These are phyloP conservation scores for Yamadazyma siamensis DNA, from an alignment of 1,139 yeast species.

Conservation along the genomic window DNA sequence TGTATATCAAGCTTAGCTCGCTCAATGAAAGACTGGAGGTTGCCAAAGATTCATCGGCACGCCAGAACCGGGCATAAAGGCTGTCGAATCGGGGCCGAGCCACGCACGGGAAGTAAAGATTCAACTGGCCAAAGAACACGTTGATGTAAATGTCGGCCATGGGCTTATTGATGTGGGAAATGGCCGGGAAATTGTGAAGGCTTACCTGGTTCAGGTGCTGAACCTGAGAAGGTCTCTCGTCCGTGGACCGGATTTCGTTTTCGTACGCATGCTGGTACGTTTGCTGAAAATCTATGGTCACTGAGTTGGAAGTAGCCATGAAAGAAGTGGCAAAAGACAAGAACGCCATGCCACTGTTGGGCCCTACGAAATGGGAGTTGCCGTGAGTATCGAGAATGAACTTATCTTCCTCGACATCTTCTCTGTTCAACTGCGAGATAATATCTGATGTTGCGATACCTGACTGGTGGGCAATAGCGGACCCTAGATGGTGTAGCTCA, in stretches of 20 bases:
- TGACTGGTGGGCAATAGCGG: constrained; percentile 1
- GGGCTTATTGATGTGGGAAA: constrained; percentile 4
- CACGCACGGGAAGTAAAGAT: constrained; percentile 38
- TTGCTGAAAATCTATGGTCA: constrained; percentile 1
- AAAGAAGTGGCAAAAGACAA: constrained; percentile 5
- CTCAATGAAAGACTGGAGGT: constrained; percentile 14
- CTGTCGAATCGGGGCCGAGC: constrained; percentile 24
- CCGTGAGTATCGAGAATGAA: constrained; percentile 12
- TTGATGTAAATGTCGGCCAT: constrained; percentile 22
- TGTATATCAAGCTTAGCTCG: constrained; percentile 37
- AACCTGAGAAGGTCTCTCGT: constrained; percentile 4
- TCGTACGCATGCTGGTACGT: constrained; percentile 4
- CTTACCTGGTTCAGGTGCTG: constrained; percentile 4
- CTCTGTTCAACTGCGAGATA: not conserved
- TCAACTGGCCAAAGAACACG: constrained; percentile 35
- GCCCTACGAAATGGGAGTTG: constrained; percentile 13
- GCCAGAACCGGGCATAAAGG: constrained; percentile 7
- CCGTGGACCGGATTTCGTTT: too few species aligned
- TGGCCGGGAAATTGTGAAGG: not conserved
- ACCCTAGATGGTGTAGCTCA: constrained; percentile 5
- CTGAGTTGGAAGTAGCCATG: constrained; percentile 3
- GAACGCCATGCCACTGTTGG: constrained; percentile 10
- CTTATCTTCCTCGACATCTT: constrained; percentile 9
- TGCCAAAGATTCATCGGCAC: not conserved
- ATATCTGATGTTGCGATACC: not conserved